phyloP scores from a whole-genome alignment of 805 yeast genomes.

The Pichia pseudocactophila region DNA sequence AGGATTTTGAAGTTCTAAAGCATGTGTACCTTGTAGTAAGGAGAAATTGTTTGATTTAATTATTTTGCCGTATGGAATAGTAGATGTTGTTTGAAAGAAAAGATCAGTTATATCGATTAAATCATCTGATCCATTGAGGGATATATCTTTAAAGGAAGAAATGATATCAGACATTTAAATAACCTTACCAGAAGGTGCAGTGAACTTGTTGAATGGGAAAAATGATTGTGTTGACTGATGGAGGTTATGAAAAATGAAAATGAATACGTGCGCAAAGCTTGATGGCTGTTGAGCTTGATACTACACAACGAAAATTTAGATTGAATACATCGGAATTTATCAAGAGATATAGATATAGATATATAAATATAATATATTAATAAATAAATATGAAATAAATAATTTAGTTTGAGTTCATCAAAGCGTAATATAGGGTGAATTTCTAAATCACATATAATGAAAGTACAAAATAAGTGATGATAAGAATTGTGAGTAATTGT shows the following conservation, averaged over 20 bases:
- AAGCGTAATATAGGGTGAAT: background rate
- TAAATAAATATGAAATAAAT: constrained; percentile 1
- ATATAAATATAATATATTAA: background rate
- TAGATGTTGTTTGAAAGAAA: constrained; percentile 32
- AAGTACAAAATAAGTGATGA: too few species aligned
- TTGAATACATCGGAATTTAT: too few species aligned
- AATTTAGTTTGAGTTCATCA: background rate
- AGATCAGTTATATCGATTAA: constrained; percentile 46
- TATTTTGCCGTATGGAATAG: constrained; percentile 40
- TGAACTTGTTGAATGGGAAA: background rate
- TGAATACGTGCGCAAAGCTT: too few species aligned
- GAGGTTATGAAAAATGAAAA: background rate
- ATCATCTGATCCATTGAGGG: background rate
- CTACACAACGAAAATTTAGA: too few species aligned
- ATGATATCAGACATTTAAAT: constrained; percentile 1
- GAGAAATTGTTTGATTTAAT: constrained; percentile 52
- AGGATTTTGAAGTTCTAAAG: constrained; percentile 66
- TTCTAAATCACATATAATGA: too few species aligned
- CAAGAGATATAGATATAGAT: background rate
- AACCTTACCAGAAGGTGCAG: background rate
- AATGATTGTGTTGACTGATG: too few species aligned
- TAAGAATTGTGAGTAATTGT: too few species aligned
- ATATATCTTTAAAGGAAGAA: constrained; percentile 1
- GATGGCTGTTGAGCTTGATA: too few species aligned
- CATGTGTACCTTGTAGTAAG: constrained; percentile 78